phyloP scores from a whole-genome alignment of 148 eudicot species.

The Rhododendron simsii region DNA sequence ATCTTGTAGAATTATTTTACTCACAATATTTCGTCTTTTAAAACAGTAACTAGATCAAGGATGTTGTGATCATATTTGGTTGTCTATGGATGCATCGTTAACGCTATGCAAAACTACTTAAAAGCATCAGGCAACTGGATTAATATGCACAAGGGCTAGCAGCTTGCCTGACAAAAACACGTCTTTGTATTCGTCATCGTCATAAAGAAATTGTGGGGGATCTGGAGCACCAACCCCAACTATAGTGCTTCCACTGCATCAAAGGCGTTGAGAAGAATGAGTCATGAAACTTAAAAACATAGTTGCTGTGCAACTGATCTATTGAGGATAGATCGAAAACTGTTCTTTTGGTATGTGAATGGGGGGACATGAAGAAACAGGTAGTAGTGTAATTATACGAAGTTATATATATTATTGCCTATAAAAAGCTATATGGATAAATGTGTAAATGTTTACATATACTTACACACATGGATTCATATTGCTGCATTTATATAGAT shows the following conservation, averaged over 20 bases:
- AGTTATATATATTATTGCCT: not conserved
- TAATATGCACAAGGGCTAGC: not conserved
- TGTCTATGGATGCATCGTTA: not conserved
- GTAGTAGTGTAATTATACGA: not conserved
- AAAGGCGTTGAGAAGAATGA: slow-evolving; percentile 7
- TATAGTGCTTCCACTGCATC: slow-evolving; percentile 93
- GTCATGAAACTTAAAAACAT: not conserved
- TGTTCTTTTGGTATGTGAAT: not conserved
- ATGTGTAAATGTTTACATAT: not conserved
- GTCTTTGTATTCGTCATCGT: slow-evolving; percentile 90
- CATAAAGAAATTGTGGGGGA: slow-evolving; percentile 89
- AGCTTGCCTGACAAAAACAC: slow-evolving; percentile 80
- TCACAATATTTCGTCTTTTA: not conserved
- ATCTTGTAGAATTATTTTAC: not conserved
- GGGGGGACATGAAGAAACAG: not conserved
- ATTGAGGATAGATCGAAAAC: not conserved
- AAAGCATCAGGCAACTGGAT: not conserved
- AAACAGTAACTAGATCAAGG: not conserved
- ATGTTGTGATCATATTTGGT: not conserved
- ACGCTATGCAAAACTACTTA: slow-evolving; percentile 1
- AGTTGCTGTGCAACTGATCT: not conserved
- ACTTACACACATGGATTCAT: not conserved
- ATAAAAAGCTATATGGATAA: not conserved
- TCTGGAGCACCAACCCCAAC: slow-evolving; percentile 96
- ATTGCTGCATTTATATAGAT: too few species aligned